Base-by-base conservation (phyloP, 176 grass and related monocot genomes). In the Sorghum bicolor region DNA sequence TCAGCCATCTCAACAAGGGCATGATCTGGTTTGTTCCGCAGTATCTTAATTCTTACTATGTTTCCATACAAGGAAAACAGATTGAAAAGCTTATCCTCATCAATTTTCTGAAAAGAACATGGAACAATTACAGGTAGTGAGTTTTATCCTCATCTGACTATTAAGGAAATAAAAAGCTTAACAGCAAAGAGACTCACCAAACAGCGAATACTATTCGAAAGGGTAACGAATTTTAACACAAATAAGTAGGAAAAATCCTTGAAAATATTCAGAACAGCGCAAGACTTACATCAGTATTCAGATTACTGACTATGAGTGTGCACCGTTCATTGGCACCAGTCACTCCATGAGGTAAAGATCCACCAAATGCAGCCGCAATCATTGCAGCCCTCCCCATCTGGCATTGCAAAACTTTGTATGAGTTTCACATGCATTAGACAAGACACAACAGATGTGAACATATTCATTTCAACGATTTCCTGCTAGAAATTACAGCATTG, bases 21-120 rank as follows among this genome's bases (percentile, higher is more conserved):
- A 80, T 96, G 97, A 87, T 99, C 97, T 34, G 91, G 93, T 87
- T 99, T 96, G 75, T 99, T 99, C 33, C 67, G 89, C 26, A 99
- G 79, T 34, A 99, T 70, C 76, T 99, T 99, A 70, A 99, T 99
- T 85, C 93, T 86, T 80, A 94, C 41, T 74, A 99, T 92, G 85
- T 99, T 99, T 73, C 97, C 97, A 89, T 99, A 99, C 67, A 99
- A 85, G 25, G 96, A 99, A 82, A 94, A 99, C 15, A 96, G 82
- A 85, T 96, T 96, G 85, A 99, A 99, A 80, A 99, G 88, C 70
- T 96, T 99, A 67, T 99, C 93, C 81, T 96, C 96, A 28, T 99
- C 88, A 83, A 90, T 94, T 82, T 88, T 92, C 96, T 96, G 91
- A 87, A 91, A 30, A 87, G 2, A 61, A 70, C 60, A 80, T 22